Percentiles rank a stretch among this genome's conserved stretches.
Evolutionary conservation across 345 rosid species (phyloP).

Genomic region (Brassica nigra): DNA sequence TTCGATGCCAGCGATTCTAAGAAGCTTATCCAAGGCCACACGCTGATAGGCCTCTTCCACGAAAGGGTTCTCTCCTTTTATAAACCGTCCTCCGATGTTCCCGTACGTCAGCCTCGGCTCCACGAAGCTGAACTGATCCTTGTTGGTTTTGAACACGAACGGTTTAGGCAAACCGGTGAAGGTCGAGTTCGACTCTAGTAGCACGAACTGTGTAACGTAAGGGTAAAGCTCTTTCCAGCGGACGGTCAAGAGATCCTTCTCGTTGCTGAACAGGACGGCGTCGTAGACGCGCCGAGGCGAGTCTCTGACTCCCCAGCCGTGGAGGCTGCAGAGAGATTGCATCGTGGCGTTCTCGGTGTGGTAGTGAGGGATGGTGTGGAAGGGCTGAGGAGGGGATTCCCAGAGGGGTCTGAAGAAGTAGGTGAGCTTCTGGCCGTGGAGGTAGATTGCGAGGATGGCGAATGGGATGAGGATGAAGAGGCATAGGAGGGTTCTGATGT

Average conservation of each 20-base stretch:
- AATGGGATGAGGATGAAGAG: constrained; percentile 37
- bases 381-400: constrained; percentile 42
- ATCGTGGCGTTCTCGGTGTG: constrained; percentile 61
- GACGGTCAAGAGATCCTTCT: constrained; percentile 63
- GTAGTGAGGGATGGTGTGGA: constrained; percentile 36
- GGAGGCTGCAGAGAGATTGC: constrained; percentile 75
- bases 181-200: constrained; percentile 89
- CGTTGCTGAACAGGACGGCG: constrained; percentile 82
- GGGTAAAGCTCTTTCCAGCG: constrained; percentile 94
- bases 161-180: constrained; percentile 75
- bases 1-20: constrained; percentile 75
- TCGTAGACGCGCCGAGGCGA: constrained; percentile 79
- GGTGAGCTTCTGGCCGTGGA: constrained; percentile 43
- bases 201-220: constrained; percentile 73
- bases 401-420: constrained; percentile 42
- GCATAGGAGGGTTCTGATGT: constrained; percentile 26
- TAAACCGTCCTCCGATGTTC: constrained; percentile 73
- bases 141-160: constrained; percentile 54
- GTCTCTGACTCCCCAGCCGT: constrained; percentile 84
- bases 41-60: constrained; percentile 91
- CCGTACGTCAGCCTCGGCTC: constrained; percentile 85
- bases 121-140: constrained; percentile 61
- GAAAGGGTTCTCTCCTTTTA: constrained; percentile 84
- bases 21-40: constrained; percentile 71
- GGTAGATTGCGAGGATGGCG: constrained; percentile 31